phyloP scores from a whole-genome alignment of 228 moss, liverwort and hornwort genomes.

The Sphagnum magellanicum region DNA sequence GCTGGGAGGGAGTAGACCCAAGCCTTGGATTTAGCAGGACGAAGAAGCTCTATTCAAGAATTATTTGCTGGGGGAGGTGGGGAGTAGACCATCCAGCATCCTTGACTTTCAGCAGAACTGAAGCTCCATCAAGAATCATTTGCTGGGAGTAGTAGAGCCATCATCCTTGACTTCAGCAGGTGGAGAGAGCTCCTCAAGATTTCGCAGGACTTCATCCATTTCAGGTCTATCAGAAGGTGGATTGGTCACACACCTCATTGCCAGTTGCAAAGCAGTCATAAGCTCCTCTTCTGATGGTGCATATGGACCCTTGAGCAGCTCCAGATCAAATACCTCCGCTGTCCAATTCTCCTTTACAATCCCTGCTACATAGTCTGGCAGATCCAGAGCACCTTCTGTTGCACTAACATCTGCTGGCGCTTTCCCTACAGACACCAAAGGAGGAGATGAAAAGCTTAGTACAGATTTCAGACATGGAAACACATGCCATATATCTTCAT shows the following conservation, averaged over 20 bases:
- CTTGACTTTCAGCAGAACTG: not conserved
- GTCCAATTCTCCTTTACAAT: constrained; percentile 99
- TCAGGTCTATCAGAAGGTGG: constrained; percentile 69
- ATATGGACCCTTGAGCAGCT: constrained; percentile 71
- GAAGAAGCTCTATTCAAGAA: no score
- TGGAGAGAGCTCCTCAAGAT: constrained; percentile 69
- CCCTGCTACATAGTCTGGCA: constrained; percentile 86
- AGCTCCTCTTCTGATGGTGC: constrained; percentile 85
- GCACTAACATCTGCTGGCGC: constrained; percentile 78
- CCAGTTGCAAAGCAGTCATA: constrained; percentile 83
- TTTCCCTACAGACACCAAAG: constrained; percentile 28
- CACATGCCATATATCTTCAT: no score
- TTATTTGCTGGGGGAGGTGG: no score
- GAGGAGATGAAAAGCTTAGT: no score
- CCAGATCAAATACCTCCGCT: constrained; percentile 86
- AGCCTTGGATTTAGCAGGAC: no score
- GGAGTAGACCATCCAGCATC: no score
- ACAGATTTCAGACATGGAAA: no score
- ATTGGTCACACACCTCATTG: constrained; percentile 82
- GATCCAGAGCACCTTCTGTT: constrained; percentile 69
- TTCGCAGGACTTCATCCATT: constrained; percentile 67
- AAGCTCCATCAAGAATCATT: not conserved
- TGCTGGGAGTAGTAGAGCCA: not conserved
- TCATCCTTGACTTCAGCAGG: constrained; percentile 11
- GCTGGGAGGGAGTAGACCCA: no score